Conservation (phyloP, 441 rosid genomes). For the Mallotus japonicus region DNA sequence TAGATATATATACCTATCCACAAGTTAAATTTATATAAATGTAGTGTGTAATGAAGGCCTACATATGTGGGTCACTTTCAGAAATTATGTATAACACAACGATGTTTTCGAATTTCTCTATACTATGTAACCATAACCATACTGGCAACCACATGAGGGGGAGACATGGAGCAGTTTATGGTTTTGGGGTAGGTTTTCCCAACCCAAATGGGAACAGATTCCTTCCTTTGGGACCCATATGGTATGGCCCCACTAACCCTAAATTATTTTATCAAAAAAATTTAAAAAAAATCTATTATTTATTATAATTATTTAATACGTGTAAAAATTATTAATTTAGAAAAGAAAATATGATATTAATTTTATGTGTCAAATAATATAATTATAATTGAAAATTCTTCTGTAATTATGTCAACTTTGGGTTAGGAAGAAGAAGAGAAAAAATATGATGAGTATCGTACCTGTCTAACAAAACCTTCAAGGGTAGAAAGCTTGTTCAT, state of each 20-base stretch:
- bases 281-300: too few species aligned
- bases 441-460: conserved; percentile 15
- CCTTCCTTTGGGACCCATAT: conserved; percentile 19
- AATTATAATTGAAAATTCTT: not conserved
- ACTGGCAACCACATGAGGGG: conserved; percentile 9
- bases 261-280: not conserved
- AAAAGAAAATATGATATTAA: not conserved
- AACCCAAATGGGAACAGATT: conserved; percentile 26
- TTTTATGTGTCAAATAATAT: too few species aligned
- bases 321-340: too few species aligned
- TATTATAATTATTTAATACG: too few species aligned
- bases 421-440: not conserved
- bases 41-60: too few species aligned
- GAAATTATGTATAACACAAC: not conserved
- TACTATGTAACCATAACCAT: conserved; percentile 6
- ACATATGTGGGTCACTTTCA: not conserved
- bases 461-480: conserved; percentile 94
- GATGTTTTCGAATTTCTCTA: too few species aligned
- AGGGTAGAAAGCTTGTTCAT: conserved; percentile 88
- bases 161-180: conserved; percentile 35
- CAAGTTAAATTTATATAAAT: too few species aligned
- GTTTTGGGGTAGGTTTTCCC: conserved; percentile 35
- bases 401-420: not conserved
- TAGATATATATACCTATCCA: too few species aligned
- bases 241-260: conserved; percentile 14